A percentile compares a stretch with the other conserved stretches of the same genome.
These are phyloP conservation scores for Amylocystis lapponica DNA, from an alignment of 768 basidiomycete genomes.

Conservation along the genomic window DNA sequence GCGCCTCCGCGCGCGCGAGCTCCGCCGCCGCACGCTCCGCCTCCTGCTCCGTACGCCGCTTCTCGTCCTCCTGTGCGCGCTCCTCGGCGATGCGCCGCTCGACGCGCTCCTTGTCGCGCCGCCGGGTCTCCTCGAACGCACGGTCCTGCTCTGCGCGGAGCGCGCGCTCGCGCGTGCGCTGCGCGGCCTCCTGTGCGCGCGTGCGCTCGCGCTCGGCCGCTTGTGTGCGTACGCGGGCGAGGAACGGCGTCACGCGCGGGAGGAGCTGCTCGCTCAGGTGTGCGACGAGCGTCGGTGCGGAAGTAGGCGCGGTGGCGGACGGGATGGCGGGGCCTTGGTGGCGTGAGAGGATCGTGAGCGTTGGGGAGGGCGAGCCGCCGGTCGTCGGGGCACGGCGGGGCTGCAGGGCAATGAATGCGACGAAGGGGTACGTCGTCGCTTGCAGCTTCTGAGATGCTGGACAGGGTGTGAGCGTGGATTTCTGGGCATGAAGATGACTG, in stretches of 20 bases:
- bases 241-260: conserved; percentile 75
- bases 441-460: conserved; percentile 68
- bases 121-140: conserved; percentile 62
- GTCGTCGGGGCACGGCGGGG: conserved; percentile 45
- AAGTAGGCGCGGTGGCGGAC: conserved; percentile 45
- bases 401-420: conserved; percentile 88
- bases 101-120: conserved; percentile 65
- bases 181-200: conserved; percentile 38
- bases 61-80: conserved; percentile 36
- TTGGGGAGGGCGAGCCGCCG: conserved; percentile 35
- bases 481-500: background rate
- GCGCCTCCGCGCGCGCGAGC: conserved; percentile 18
- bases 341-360: conserved; percentile 79
- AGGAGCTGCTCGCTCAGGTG: conserved; percentile 71
- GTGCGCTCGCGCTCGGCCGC: conserved; percentile 41
- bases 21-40: conserved; percentile 35
- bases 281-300: conserved; percentile 52
- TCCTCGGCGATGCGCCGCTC: conserved; percentile 47
- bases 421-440: conserved; percentile 87
- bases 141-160: conserved; percentile 79
- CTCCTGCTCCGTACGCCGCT: conserved; percentile 29
- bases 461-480: background rate
- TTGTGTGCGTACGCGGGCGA: conserved; percentile 53
- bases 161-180: conserved; percentile 33
- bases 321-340: conserved; percentile 64